Percentiles rank a stretch among this genome's conserved stretches.
Conservation (phyloP, 371 early-diverging fungal species). For the Basidiobolus meristosporus region DNA sequence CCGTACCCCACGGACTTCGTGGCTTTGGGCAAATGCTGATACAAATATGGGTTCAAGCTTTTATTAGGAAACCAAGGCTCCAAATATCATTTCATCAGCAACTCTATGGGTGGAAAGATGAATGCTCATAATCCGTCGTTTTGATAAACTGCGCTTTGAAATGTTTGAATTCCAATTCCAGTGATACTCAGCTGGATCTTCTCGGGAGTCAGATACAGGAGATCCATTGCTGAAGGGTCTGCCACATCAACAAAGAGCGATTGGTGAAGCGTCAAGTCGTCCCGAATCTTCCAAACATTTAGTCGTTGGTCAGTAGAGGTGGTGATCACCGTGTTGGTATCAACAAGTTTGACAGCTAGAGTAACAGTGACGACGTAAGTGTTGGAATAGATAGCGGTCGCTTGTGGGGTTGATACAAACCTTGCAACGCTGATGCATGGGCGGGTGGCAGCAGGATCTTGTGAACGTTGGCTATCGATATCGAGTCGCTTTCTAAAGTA, state of each 20-base stretch:
- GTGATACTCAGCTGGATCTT: conserved; percentile 12
- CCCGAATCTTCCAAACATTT: conserved; percentile 17
- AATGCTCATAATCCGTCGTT: no score
- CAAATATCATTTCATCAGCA: no score
- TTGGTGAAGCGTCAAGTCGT: conserved; percentile 8
- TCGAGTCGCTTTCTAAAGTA: neutral
- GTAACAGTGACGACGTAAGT: neutral
- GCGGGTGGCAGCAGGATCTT: conserved; percentile 10
- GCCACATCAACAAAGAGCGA: conserved; percentile 21
- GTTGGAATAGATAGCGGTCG: neutral
- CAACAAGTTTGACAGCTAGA: conserved; percentile 13
- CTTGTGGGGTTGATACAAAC: conserved; percentile 3
- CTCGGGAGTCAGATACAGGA: conserved; percentile 7
- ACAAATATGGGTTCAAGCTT: no score
- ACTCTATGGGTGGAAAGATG: no score
- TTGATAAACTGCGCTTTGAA: no score
- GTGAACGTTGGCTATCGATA: neutral
- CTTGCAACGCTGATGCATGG: conserved; percentile 29
- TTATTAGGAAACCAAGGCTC: no score
- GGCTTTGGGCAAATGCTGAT: no score
- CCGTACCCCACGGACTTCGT: no score
- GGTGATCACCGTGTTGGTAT: conserved; percentile 8
- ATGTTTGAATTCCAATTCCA: conserved; percentile 21
- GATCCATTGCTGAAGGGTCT: conserved; percentile 25
- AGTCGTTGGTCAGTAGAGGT: conserved; percentile 24